Conservation (phyloP, 1,139 yeast genomes). For the Pichia sp. region DNA sequence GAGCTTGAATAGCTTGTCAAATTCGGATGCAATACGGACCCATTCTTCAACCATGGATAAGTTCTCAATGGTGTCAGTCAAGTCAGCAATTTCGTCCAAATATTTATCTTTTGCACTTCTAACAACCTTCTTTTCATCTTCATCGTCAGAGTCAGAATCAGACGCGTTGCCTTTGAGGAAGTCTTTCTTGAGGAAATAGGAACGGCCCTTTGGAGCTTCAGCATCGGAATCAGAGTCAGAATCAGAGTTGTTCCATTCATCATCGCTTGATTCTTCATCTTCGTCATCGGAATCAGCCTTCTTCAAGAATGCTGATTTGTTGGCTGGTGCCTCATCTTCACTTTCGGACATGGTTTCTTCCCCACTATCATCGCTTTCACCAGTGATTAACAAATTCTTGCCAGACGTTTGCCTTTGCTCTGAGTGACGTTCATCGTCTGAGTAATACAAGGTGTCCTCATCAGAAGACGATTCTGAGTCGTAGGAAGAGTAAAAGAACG, state of each 20-base stretch:
- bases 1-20: slow-evolving; percentile 69
- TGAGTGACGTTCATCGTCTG: slow-evolving; percentile 58
- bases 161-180: slow-evolving; percentile 48
- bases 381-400: slow-evolving; percentile 22
- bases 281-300: slow-evolving; percentile 33
- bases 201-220: slow-evolving; percentile 42
- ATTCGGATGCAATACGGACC: slow-evolving; percentile 70
- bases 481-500: slow-evolving; percentile 66
- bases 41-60: slow-evolving; percentile 72
- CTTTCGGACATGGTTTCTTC: slow-evolving; percentile 33
- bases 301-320: slow-evolving; percentile 12
- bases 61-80: slow-evolving; percentile 65
- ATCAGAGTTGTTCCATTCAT: slow-evolving; percentile 35
- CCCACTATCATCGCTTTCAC: slow-evolving; percentile 23
- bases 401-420: slow-evolving; percentile 19
- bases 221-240: slow-evolving; percentile 36
- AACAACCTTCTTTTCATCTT: slow-evolving; percentile 75
- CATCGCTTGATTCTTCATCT: slow-evolving; percentile 40
- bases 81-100: slow-evolving; percentile 74
- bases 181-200: slow-evolving; percentile 52
- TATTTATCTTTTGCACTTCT: slow-evolving; percentile 92
- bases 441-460: slow-evolving; percentile 66
- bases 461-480: slow-evolving; percentile 65
- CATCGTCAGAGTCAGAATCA: slow-evolving; percentile 48
- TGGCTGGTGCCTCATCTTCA: slow-evolving; percentile 32